phyloP scores from a whole-genome alignment of 2,329 filamentous ascomycete genomes.

The Sporothrix phasma region DNA sequence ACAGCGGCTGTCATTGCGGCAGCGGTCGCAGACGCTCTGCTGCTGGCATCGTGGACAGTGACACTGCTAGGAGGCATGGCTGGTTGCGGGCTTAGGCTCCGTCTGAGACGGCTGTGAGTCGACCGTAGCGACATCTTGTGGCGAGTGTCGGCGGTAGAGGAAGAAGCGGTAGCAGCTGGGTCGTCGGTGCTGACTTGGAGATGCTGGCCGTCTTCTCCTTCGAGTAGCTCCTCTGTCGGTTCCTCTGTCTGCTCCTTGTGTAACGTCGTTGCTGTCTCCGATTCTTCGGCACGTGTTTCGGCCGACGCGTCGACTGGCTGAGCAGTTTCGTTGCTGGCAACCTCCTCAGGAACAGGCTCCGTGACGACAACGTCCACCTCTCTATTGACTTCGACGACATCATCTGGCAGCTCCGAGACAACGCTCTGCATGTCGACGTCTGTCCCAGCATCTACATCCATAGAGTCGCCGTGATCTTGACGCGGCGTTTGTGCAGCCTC shows the following conservation, averaged over 20 bases:
- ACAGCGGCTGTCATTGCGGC: neutral
- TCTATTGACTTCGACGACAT: neutral
- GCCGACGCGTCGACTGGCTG: neutral
- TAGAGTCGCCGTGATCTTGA: conserved; percentile 9
- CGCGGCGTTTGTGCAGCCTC: neutral
- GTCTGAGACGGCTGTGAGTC: neutral
- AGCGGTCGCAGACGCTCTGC: neutral
- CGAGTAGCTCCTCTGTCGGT: neutral
- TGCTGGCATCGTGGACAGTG: neutral
- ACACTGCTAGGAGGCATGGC: neutral
- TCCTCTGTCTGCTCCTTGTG: neutral
- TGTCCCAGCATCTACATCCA: conserved; percentile 14
- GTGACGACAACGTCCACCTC: neutral
- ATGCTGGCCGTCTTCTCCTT: neutral
- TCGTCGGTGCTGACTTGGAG: neutral
- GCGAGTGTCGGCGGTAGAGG: conserved; percentile 1
- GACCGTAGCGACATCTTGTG: conserved; percentile 18
- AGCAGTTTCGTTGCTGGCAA: neutral
- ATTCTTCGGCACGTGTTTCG: neutral
- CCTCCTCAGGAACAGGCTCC: neutral
- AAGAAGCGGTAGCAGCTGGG: neutral
- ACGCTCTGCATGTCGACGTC: conserved; percentile 18
- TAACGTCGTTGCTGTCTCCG: neutral
- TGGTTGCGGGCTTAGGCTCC: conserved; percentile 4
- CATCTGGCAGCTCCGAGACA: conserved; percentile 1